Evolutionary conservation across 2,329 filamentous ascomycete species (phyloP), one percentile per base, ranked within the genome.

Genomic region (Aspergillus versicolor): DNA sequence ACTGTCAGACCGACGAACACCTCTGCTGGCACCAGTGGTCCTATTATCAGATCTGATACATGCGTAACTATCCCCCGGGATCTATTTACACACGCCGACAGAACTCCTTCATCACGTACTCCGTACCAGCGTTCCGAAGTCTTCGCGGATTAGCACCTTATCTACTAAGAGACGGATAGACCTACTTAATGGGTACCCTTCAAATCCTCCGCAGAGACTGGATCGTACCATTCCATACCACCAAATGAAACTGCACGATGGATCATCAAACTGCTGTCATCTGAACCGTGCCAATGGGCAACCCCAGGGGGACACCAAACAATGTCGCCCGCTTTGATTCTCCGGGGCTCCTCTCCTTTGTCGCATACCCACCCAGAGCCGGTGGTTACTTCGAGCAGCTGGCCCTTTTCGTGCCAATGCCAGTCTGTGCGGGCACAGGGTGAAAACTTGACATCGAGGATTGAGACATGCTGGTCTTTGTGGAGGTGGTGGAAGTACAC

Each of bases 251-350:
- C 13, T 15, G 32, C 32, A 11, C 32, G 32, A 54, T 79, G 77
- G 47, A 71, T 68, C 76, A 79, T 75, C 53, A 72, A 63, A 46
- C 70, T 77, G 8, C 63, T 67, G 15, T 72, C 72, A 41, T 74
- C 77, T 2, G 73, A 77, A 4, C 76, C 76, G 62, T 79, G 77
- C 77, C 77, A 79, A 61, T 79, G 77, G 44, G 67, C 73, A 43
- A 75, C 77, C 2, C 76, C 75, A 0, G 73, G 65, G 7, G 74
- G 70, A 22, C 69, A 67, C 69, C 74, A 76, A 21, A 79, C 68
- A 0, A 77, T 66, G 64, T 79, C 77, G 0, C 77, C 77, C 0
- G 72, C 71, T 46, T 69, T 67, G 53, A 80, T 62, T 15, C 67
- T 61, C 51, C 66, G 60, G 3, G 75, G 74, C 48, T 65, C 63